Evolutionary conservation across 441 rosid genomes (phyloP).

Genomic region (Populus tomentosa): DNA sequence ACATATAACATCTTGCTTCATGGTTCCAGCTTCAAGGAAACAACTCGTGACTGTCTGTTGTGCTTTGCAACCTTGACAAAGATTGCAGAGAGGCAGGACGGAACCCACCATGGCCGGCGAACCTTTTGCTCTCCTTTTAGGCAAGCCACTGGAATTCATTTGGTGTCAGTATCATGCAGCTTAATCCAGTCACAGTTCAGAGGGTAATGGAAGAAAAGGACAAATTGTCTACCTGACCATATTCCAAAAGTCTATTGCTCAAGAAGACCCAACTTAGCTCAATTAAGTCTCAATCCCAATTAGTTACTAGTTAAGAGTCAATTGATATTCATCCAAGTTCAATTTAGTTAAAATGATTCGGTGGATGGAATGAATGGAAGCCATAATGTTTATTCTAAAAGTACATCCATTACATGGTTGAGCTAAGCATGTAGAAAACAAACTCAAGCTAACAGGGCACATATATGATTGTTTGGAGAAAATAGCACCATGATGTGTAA

Average conservation of each 20-base stretch:
- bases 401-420: background rate
- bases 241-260: background rate
- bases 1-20: constrained; percentile 49
- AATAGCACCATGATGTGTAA: no score
- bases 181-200: background rate
- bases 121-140: constrained; percentile 97
- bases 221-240: background rate
- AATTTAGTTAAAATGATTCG: no score
- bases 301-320: no score
- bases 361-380: no score
- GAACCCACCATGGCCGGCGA: constrained; percentile 99
- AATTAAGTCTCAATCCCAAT: no score
- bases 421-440: no score
- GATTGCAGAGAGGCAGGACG: constrained; percentile 74
- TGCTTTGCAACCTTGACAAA: constrained; percentile 85
- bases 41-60: constrained; percentile 93
- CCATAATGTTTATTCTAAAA: background rate
- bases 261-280: no score
- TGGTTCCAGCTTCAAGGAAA: constrained; percentile 94
- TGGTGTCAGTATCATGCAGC: constrained; percentile 9
- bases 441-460: no score
- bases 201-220: background rate
- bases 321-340: no score
- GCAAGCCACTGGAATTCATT: constrained; percentile 70
- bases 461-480: no score